These are phyloP conservation scores for Suillus ampliporus DNA, from an alignment of 768 basidiomycete species.

Conservation along the genomic window DNA sequence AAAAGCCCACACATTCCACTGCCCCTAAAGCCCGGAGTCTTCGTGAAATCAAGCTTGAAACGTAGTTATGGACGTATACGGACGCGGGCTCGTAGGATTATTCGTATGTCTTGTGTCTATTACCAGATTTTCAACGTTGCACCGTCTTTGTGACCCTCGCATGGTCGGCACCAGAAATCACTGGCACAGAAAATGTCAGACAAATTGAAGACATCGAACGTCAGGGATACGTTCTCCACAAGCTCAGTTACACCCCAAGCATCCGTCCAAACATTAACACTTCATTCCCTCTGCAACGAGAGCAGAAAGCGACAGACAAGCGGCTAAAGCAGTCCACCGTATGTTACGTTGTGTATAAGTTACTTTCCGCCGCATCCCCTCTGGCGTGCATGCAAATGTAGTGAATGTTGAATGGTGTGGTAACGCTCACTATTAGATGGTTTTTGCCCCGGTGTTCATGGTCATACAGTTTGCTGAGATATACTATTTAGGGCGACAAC, in stretches of 20 bases:
- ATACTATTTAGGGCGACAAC: no score
- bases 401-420: no score
- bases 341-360: constrained; percentile 1
- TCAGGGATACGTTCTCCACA: neutral
- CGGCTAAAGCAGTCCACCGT: neutral
- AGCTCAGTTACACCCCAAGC: neutral
- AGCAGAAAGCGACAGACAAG: neutral
- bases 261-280: neutral
- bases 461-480: no score
- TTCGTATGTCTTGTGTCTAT: constrained; percentile 39
- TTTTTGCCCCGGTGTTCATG: no score
- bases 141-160: no score
- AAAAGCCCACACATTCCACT: constrained; percentile 61
- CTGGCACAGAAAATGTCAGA: constrained; percentile 40
- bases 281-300: neutral
- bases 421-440: no score
- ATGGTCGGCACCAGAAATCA: no score
- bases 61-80: no score
- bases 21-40: constrained; percentile 72
- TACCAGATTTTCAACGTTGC: constrained; percentile 47
- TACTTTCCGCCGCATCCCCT: neutral
- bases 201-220: no score
- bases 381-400: no score
- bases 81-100: no score
- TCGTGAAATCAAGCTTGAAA: constrained; percentile 93